Percentiles rank a stretch among this genome's conserved stretches.
phyloP scores from a whole-genome alignment of 202 grass and related monocot genomes.

The Digitaria exilis region DNA sequence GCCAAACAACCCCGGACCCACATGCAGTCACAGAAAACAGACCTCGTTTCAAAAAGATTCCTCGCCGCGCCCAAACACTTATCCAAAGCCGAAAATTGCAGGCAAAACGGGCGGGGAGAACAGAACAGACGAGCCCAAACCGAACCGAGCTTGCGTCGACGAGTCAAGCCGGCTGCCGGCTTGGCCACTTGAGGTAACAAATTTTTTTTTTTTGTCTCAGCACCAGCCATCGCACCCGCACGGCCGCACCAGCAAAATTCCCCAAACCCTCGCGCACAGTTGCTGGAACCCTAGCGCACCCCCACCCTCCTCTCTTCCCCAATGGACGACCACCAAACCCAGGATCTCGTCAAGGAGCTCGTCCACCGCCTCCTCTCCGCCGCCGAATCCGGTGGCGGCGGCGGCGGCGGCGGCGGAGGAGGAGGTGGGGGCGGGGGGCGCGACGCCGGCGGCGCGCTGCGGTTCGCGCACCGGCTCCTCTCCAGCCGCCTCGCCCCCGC shows the following conservation, averaged over 20 bases:
- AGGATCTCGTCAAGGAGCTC: constrained; percentile 90
- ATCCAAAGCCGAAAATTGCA: constrained; percentile 18
- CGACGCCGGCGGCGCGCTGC: constrained; percentile 53
- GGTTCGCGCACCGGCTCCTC: constrained; percentile 77
- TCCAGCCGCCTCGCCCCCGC: constrained; percentile 84
- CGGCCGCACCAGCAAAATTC: constrained; percentile 15
- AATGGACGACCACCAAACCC: constrained; percentile 84
- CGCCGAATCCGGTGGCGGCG: constrained; percentile 34
- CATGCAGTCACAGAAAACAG: not conserved
- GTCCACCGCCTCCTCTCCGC: constrained; percentile 67
- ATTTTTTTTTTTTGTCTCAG: not conserved
- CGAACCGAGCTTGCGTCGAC: not conserved
- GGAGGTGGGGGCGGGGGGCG: not conserved
- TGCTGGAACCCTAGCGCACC: constrained; percentile 61
- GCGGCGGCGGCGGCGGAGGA: not conserved
- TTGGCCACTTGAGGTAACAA: too few species aligned
- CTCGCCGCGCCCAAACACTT: constrained; percentile 11
- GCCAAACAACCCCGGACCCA: not conserved
- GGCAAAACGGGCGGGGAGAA: not conserved
- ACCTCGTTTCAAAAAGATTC: constrained; percentile 29
- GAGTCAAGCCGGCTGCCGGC: not conserved
- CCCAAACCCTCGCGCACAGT: constrained; percentile 33
- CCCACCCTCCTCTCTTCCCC: not conserved
- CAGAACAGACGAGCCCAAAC: not conserved
- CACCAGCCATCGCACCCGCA: not conserved